Percentiles rank a stretch among this genome's conserved stretches.
Conservation (phyloP, 2,329 filamentous ascomycete genomes). For the Pseudocercospora fuligena region DNA sequence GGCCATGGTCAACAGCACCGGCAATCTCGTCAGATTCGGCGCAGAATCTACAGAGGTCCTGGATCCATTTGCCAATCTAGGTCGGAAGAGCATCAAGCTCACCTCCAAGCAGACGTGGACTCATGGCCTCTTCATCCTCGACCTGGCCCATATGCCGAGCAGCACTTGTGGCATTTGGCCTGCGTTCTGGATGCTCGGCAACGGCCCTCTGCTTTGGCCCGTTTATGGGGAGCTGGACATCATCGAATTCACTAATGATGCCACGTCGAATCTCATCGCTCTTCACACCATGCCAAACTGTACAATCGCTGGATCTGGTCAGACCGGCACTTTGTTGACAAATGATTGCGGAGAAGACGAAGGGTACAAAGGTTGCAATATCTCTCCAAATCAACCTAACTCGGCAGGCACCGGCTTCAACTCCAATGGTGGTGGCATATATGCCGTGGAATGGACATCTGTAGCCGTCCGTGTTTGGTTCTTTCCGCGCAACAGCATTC, state of each 20-base stretch:
- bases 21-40: slow-evolving; percentile 31
- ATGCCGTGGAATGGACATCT: slow-evolving; percentile 42
- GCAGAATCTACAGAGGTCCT: slow-evolving; percentile 34
- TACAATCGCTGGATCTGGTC: slow-evolving; percentile 38
- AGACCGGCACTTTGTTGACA: slow-evolving; percentile 52
- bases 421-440: slow-evolving; percentile 52
- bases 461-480: slow-evolving; percentile 42
- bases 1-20: slow-evolving; percentile 30
- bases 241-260: slow-evolving; percentile 44
- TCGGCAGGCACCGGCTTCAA: slow-evolving; percentile 44
- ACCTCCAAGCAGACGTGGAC: slow-evolving; percentile 67
- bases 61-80: slow-evolving; percentile 47
- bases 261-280: slow-evolving; percentile 41
- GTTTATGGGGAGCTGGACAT: slow-evolving; percentile 45
- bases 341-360: slow-evolving; percentile 65
- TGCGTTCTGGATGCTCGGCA: slow-evolving; percentile 64
- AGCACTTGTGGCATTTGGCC: slow-evolving; percentile 70
- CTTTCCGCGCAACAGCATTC: slow-evolving; percentile 49
- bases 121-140: slow-evolving; percentile 71
- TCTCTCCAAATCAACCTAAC: slow-evolving; percentile 55
- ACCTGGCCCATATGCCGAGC: slow-evolving; percentile 74
- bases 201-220: slow-evolving; percentile 50
- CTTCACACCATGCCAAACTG: slow-evolving; percentile 43
- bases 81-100: slow-evolving; percentile 73
- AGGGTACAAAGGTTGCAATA: slow-evolving; percentile 43